phyloP scores from a whole-genome alignment of 192 early-diverging fungal genomes.

The Phlyctochytrium bullatum region DNA sequence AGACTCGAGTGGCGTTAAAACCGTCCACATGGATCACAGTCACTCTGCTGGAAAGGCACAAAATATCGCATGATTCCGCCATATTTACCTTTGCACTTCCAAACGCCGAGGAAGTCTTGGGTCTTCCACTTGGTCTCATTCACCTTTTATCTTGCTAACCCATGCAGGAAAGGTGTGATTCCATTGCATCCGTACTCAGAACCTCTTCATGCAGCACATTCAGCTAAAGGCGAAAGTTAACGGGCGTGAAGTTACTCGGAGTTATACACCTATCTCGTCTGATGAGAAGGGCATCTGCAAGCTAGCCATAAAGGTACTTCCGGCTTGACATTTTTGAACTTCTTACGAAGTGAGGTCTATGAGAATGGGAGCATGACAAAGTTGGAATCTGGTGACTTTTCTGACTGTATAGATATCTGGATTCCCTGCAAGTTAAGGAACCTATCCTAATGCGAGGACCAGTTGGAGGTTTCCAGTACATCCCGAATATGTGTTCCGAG shows the following conservation, averaged over 20 bases:
- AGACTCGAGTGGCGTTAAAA: too few relatives aligned
- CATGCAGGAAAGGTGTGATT: background rate
- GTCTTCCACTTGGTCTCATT: slow-evolving; percentile 85
- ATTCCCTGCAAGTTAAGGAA: slow-evolving; percentile 69
- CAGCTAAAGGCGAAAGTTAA: slow-evolving; percentile 79
- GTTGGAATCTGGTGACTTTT: background rate
- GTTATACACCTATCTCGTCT: slow-evolving; percentile 87
- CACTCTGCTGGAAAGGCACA: slow-evolving; percentile 66
- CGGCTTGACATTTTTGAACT: background rate
- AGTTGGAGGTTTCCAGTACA: slow-evolving; percentile 86
- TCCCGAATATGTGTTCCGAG: slow-evolving; percentile 69
- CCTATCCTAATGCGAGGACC: slow-evolving; percentile 77
- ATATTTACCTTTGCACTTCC: slow-evolving; percentile 76
- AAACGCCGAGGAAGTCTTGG: slow-evolving; percentile 59
- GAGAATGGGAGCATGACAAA: background rate
- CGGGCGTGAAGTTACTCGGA: slow-evolving; percentile 79
- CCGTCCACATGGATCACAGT: slow-evolving; percentile 33
- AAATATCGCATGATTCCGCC: slow-evolving; percentile 81
- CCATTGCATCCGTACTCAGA: background rate
- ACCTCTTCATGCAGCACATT: slow-evolving; percentile 61
- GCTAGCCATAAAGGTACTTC: slow-evolving; percentile 79
- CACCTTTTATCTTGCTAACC: background rate
- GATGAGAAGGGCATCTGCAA: slow-evolving; percentile 88
- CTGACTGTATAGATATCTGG: slow-evolving; percentile 52
- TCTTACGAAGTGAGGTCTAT: background rate